phyloP scores from a whole-genome alignment of 148 eudicot species.

The Vaccinium darrowii region DNA sequence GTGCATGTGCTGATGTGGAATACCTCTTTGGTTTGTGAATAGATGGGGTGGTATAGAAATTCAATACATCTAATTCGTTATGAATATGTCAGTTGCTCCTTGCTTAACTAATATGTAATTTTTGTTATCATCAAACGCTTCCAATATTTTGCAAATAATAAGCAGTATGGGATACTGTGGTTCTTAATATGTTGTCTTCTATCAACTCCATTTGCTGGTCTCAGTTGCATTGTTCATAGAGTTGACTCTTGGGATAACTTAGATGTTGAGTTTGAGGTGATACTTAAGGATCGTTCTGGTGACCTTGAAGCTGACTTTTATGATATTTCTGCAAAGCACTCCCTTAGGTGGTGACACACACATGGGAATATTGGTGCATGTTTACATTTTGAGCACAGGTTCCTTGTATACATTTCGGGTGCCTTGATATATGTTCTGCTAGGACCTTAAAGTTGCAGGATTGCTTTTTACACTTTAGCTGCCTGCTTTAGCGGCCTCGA shows the following conservation, averaged over 20 bases:
- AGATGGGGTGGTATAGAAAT: constrained; percentile 65
- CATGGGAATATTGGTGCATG: not conserved
- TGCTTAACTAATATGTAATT: not conserved
- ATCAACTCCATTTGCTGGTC: not conserved
- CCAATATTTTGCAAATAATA: not conserved
- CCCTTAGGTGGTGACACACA: not conserved
- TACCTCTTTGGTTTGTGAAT: constrained; percentile 61
- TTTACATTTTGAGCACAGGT: not conserved
- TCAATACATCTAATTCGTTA: constrained; percentile 34
- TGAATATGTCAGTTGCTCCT: constrained; percentile 10
- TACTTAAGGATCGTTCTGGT: not conserved
- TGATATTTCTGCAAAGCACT: not conserved
- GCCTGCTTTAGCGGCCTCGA: not conserved
- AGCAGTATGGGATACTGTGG: not conserved
- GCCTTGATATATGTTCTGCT: not conserved
- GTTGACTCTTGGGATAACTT: not conserved
- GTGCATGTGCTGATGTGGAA: constrained; percentile 63
- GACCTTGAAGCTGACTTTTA: not conserved
- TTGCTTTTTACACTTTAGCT: not conserved
- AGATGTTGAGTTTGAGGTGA: not conserved
- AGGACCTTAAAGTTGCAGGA: not conserved
- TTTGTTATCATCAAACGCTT: not conserved
- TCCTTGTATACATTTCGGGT: not conserved
- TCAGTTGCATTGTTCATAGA: not conserved
- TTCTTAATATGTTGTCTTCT: not conserved